Conservation (phyloP, 2,329 filamentous ascomycete genomes). For the Curvularia lunata region DNA sequence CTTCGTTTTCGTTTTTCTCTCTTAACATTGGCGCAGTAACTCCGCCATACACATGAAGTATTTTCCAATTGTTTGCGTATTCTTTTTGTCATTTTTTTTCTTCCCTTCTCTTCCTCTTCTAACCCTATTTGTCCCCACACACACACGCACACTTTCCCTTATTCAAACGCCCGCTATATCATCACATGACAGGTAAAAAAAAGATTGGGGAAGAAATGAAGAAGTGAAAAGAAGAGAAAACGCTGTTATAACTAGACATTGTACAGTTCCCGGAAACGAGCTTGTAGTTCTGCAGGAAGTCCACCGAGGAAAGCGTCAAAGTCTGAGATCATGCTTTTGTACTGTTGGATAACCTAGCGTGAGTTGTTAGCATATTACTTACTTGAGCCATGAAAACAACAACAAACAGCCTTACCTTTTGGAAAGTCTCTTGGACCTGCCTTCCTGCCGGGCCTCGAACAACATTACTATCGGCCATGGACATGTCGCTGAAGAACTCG, state of each 20-base stretch:
- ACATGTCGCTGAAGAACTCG: constrained; percentile 84
- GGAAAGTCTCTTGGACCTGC: constrained; percentile 73
- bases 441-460: constrained; percentile 63
- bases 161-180: constrained; percentile 38
- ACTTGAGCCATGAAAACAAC: background rate
- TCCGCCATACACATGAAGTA: background rate
- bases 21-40: constrained; percentile 14
- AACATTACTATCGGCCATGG: constrained; percentile 67
- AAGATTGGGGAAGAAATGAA: constrained; percentile 13
- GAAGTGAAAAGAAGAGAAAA: background rate
- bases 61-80: constrained; percentile 27
- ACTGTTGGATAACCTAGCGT: constrained; percentile 57
- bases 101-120: too few species aligned
- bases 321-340: constrained; percentile 62
- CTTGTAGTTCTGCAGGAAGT: constrained; percentile 53
- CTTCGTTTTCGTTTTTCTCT: background rate
- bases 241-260: constrained; percentile 29
- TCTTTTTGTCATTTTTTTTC: constrained; percentile 16
- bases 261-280: constrained; percentile 54
- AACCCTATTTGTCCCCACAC: too few species aligned
- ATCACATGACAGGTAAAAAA: constrained; percentile 25
- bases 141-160: constrained; percentile 10
- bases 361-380: constrained; percentile 23
- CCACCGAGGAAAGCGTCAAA: constrained; percentile 60
- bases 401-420: constrained; percentile 58